phyloP scores from a whole-genome alignment of 139 green algal genomes.

The Closterium sp. region DNA sequence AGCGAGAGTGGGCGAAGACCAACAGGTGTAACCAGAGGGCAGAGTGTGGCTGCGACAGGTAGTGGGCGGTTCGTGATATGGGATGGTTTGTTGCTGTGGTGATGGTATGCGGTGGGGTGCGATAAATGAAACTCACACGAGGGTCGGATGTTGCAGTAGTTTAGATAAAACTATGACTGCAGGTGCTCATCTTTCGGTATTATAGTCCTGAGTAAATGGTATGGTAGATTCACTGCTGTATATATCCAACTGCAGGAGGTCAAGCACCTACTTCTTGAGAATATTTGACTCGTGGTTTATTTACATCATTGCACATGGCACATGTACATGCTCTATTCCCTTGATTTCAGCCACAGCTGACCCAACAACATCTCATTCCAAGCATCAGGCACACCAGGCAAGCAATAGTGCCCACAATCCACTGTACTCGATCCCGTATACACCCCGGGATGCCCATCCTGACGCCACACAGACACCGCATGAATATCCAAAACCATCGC shows the following conservation, averaged over 20 bases:
- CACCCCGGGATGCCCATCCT: background rate
- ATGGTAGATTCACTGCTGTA: too few relatives aligned
- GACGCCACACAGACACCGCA: background rate
- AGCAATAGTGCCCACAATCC: background rate
- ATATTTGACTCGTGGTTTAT: too few relatives aligned
- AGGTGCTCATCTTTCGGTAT: too few relatives aligned
- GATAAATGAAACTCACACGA: background rate
- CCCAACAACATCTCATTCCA: background rate
- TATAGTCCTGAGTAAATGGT: too few relatives aligned
- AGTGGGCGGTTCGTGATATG: too few relatives aligned
- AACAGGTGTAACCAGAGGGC: background rate
- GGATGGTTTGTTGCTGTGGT: background rate
- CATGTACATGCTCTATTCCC: background rate
- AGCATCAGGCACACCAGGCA: background rate
- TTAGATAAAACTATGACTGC: background rate
- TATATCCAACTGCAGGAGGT: too few relatives aligned
- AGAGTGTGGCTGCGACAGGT: background rate
- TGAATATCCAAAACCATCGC: background rate
- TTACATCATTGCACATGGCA: too few relatives aligned
- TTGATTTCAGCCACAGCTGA: background rate
- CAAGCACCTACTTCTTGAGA: too few relatives aligned
- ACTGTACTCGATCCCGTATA: background rate
- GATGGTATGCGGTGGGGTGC: background rate
- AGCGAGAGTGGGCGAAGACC: background rate
- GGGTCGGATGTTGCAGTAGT: too few relatives aligned